Percentiles rank a stretch among this genome's conserved stretches.
Conservation (phyloP, 2,329 filamentous ascomycete genomes). For the Pyricularia grisea region DNA sequence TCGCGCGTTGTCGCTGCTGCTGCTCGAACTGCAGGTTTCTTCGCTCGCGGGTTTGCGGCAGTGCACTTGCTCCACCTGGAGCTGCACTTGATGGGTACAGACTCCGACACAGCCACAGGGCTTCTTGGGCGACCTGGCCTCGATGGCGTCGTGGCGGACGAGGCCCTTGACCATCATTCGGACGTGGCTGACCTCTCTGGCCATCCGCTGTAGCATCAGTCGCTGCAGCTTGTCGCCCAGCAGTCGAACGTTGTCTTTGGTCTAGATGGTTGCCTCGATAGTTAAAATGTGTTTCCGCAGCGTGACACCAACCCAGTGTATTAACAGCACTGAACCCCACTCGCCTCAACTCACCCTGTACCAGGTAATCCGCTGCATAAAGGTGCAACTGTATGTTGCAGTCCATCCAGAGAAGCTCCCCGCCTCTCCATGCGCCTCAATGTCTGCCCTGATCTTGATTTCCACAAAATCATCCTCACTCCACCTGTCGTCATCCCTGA, state of each 20-base stretch:
- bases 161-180: slow-evolving; percentile 12
- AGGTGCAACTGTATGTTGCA: slow-evolving; percentile 10
- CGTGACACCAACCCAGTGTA: background rate
- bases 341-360: slow-evolving; percentile 5
- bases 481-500: slow-evolving; percentile 7
- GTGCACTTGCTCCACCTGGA: background rate
- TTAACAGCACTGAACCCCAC: background rate
- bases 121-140: background rate
- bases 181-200: slow-evolving; percentile 11
- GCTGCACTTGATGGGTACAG: background rate
- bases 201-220: slow-evolving; percentile 11
- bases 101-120: background rate
- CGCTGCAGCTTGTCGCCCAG: slow-evolving; percentile 10
- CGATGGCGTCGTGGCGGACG: background rate
- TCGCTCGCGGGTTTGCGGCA: background rate
- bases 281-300: background rate
- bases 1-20: background rate
- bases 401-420: slow-evolving; percentile 8
- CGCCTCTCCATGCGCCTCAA: slow-evolving; percentile 8
- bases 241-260: slow-evolving; percentile 9
- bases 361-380: slow-evolving; percentile 12
- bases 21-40: background rate
- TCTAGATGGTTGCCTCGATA: background rate
- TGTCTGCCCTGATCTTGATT: slow-evolving; percentile 8
- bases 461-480: slow-evolving; percentile 8